A percentile compares a stretch with the other conserved stretches of the same genome.
Conservation (phyloP, 176 grass and related monocot species). For the Oryza rufipogon region DNA sequence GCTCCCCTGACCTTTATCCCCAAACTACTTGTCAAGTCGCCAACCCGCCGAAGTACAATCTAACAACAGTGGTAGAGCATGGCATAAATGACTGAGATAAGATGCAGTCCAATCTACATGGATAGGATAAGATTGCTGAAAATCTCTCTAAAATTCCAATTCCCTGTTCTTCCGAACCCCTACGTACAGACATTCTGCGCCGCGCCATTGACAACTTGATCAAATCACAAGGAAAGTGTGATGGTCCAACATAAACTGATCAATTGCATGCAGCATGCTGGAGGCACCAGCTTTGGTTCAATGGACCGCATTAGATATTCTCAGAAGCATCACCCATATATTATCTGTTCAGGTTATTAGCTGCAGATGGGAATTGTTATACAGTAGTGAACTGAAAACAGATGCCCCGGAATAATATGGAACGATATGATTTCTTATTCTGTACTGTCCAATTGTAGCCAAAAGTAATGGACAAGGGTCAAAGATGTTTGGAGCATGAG, state of each 20-base stretch:
- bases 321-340: background rate
- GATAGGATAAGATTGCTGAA: constrained; percentile 18
- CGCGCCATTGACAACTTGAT: constrained; percentile 10
- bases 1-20: background rate
- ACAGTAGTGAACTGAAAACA: background rate
- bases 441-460: background rate
- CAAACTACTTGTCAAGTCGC: constrained; percentile 10
- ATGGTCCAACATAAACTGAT: background rate
- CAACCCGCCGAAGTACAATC: background rate
- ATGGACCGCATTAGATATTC: background rate
- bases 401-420: background rate
- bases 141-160: constrained; percentile 22
- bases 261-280: constrained; percentile 19
- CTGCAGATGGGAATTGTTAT: background rate
- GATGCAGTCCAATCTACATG: background rate
- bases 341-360: background rate
- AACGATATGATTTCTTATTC: background rate
- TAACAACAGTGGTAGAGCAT: background rate
- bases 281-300: background rate
- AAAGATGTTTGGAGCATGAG: background rate
- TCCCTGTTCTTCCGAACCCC: background rate
- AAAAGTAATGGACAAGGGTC: background rate
- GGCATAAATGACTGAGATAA: background rate
- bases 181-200: background rate
- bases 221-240: background rate